Conservation (phyloP, 768 basidiomycete genomes). For the Phanerochaete sordida region DNA sequence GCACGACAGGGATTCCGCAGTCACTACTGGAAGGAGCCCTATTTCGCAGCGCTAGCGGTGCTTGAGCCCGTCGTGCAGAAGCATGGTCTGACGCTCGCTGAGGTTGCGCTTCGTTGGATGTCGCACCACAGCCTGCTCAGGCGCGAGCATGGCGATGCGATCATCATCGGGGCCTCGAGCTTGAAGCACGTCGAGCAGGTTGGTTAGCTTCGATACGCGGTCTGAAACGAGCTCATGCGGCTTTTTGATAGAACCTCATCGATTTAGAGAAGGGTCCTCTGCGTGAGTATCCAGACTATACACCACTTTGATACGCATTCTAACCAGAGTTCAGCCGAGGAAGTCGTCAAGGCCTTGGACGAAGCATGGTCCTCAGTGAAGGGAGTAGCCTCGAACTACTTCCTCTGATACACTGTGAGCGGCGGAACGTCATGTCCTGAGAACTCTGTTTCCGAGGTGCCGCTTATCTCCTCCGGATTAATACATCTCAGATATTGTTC, state of each 20-base stretch:
- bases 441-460: too few relatives aligned
- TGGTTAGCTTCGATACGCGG: background rate
- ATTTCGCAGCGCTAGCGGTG: conserved; percentile 30
- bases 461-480: too few relatives aligned
- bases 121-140: conserved; percentile 44
- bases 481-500: too few relatives aligned
- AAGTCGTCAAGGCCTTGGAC: conserved; percentile 14
- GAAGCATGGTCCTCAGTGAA: conserved; percentile 21
- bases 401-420: conserved; percentile 4
- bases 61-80: conserved; percentile 31
- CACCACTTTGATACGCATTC: too few relatives aligned
- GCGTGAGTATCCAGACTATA: too few relatives aligned
- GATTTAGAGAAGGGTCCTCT: too few relatives aligned
- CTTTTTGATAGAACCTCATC: too few relatives aligned
- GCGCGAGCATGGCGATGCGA: conserved; percentile 43
- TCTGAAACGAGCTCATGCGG: too few relatives aligned
- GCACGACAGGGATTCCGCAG: conserved; percentile 34
- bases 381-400: conserved; percentile 12
- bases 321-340: conserved; percentile 13
- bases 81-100: conserved; percentile 18
- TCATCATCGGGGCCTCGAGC: conserved; percentile 61
- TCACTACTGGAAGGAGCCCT: conserved; percentile 33
- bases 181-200: conserved; percentile 47
- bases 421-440: too few relatives aligned
- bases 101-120: conserved; percentile 40